These are phyloP conservation scores for Backusella westeae DNA, from an alignment of 192 early-diverging fungal species.

Conservation along the genomic window DNA sequence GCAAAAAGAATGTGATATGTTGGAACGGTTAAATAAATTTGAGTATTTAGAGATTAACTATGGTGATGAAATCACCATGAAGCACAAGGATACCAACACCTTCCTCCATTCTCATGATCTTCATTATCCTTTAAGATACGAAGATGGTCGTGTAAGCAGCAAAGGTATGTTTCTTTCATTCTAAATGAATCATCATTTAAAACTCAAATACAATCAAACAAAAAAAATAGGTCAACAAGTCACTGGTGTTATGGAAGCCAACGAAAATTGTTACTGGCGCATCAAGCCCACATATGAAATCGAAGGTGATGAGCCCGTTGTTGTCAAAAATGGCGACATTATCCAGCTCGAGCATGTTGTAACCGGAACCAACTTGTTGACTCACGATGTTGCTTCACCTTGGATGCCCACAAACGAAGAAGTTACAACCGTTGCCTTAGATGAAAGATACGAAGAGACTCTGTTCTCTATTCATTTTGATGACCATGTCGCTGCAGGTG, in stretches of 20 bases:
- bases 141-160: conserved; percentile 86
- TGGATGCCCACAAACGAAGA: conserved; percentile 63
- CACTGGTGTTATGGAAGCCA: conserved; percentile 79
- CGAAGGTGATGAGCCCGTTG: conserved; percentile 36
- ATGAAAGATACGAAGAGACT: conserved; percentile 53
- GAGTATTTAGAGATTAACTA: conserved; percentile 71
- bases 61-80: conserved; percentile 75
- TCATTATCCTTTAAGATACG: conserved; percentile 87
- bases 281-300: conserved; percentile 32
- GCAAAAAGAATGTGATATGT: background rate
- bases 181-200: background rate
- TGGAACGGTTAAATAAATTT: conserved; percentile 55
- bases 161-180: conserved; percentile 46
- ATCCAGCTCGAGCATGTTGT: conserved; percentile 71
- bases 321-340: conserved; percentile 71
- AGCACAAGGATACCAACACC: conserved; percentile 72
- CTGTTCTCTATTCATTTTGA: conserved; percentile 61
- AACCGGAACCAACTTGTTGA: conserved; percentile 57
- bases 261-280: conserved; percentile 67
- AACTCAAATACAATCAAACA: conserved; percentile 49
- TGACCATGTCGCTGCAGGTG: conserved; percentile 35
- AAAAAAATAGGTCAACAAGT: conserved; percentile 78
- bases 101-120: conserved; percentile 81
- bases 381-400: conserved; percentile 66
- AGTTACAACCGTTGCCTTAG: conserved; percentile 60